phyloP scores from a whole-genome alignment of 2,329 filamentous ascomycete genomes.

The Iodosphaeria phyllophila region DNA sequence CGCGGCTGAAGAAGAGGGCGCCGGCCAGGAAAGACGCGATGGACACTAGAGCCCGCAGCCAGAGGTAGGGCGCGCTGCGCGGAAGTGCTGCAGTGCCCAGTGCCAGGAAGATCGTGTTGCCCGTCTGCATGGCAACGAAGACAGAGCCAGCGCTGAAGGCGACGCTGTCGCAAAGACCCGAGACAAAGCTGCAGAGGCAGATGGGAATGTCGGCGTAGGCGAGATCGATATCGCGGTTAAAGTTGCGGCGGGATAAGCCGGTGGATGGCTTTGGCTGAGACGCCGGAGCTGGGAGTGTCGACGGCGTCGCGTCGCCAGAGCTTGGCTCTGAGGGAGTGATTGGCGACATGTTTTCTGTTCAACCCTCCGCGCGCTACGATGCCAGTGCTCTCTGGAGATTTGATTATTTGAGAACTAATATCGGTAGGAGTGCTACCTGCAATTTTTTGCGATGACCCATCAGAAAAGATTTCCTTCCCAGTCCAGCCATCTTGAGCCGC shows the following conservation, averaged over 20 bases:
- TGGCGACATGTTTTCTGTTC: too few relatives aligned
- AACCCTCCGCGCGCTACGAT: too few relatives aligned
- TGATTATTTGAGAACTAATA: too few relatives aligned
- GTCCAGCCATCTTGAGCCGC: too few relatives aligned
- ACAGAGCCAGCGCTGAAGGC: conserved; percentile 20
- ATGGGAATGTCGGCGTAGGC: conserved; percentile 16
- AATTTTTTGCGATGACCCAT: too few relatives aligned
- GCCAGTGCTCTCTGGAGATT: too few relatives aligned
- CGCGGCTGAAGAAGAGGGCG: conserved; percentile 25
- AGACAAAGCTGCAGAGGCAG: conserved; percentile 19
- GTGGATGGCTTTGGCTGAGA: too few relatives aligned
- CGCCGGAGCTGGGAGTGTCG: conserved; percentile 1
- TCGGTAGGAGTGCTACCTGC: too few relatives aligned
- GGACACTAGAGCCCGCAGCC: conserved; percentile 32
- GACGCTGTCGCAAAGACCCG: conserved; percentile 20
- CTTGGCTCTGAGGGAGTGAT: too few relatives aligned
- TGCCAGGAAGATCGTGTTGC: conserved; percentile 44
- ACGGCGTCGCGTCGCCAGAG: conserved; percentile 2
- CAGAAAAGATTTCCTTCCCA: too few relatives aligned
- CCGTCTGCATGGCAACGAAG: conserved; percentile 25
- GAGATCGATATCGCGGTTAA: conserved; percentile 3
- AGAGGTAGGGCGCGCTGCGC: conserved; percentile 27
- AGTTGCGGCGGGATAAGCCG: too few relatives aligned
- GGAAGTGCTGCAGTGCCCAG: conserved; percentile 36
- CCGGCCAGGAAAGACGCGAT: conserved; percentile 33